Percentiles rank a stretch among this genome's conserved stretches.
phyloP scores from a whole-genome alignment of 2,329 filamentous ascomycete species.

The Hypoxylon sp. region DNA sequence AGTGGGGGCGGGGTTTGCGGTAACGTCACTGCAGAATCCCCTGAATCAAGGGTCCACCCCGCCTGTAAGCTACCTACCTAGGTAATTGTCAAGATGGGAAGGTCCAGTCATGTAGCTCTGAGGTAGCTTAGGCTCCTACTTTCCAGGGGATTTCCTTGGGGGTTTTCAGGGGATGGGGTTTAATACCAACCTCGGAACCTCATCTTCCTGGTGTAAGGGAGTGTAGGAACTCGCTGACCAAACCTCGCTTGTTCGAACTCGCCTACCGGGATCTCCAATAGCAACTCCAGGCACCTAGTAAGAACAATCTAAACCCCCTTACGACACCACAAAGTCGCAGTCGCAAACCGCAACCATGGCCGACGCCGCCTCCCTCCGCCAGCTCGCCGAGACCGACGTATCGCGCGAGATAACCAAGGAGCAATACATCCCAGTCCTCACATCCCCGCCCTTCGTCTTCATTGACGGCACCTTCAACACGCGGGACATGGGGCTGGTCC shows the following conservation, averaged over 20 bases:
- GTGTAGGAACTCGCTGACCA: not conserved
- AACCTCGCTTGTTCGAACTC: not conserved
- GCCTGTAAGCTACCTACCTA: slow-evolving; percentile 11
- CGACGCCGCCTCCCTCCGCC: slow-evolving; percentile 52
- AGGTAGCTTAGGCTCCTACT: slow-evolving; percentile 7
- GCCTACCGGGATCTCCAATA: not conserved
- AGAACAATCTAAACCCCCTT: slow-evolving; percentile 1
- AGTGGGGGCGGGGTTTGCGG: slow-evolving; percentile 29
- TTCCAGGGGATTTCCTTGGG: slow-evolving; percentile 1
- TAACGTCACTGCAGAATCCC: slow-evolving; percentile 28
- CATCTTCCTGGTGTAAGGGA: not conserved
- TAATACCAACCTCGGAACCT: not conserved
- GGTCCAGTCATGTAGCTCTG: slow-evolving; percentile 11
- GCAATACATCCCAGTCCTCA: slow-evolving; percentile 56
- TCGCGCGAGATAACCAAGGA: slow-evolving; percentile 57
- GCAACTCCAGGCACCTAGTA: not conserved
- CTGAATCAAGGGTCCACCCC: slow-evolving; percentile 5
- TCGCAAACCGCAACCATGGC: slow-evolving; percentile 45
- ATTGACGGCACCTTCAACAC: slow-evolving; percentile 66
- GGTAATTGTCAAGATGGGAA: slow-evolving; percentile 10
- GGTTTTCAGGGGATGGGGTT: not conserved
- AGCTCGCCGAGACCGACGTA: slow-evolving; percentile 61
- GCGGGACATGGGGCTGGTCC: slow-evolving; percentile 65
- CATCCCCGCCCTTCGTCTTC: slow-evolving; percentile 63
- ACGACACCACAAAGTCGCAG: not conserved